Conservation (phyloP, 257 asterid species). For the Solanum appendiculatum region DNA sequence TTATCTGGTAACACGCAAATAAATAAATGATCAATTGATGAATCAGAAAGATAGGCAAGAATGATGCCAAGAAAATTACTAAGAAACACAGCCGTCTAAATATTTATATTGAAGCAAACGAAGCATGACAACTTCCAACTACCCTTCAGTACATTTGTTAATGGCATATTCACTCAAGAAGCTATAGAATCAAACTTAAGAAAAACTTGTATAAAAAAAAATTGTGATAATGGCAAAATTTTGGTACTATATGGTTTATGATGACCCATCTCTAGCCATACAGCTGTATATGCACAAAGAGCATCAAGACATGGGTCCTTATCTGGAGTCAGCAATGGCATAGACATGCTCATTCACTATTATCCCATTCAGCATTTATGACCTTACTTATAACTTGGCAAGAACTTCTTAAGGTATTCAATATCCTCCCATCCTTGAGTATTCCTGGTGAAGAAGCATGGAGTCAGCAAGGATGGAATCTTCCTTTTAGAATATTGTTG, state of each 20-base stretch:
- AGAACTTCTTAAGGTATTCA: neutral
- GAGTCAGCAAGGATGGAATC: neutral
- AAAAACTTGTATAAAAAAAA: neutral
- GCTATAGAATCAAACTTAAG: neutral
- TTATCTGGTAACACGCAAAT: conserved; percentile 31
- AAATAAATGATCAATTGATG: conserved; percentile 2
- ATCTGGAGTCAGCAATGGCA: neutral
- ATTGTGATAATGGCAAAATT: neutral
- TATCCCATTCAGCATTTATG: neutral
- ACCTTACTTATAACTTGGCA: neutral
- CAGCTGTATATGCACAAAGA: neutral
- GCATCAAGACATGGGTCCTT: neutral
- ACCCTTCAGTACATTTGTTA: neutral
- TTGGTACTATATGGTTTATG: neutral
- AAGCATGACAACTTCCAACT: neutral
- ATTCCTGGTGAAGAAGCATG: neutral
- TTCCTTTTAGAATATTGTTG: neutral
- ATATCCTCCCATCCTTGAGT: neutral
- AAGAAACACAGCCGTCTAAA: neutral
- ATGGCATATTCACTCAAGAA: neutral
- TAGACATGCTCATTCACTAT: neutral
- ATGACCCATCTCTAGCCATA: neutral
- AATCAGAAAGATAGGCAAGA: neutral
- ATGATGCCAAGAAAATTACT: neutral
- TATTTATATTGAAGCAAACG: neutral